phyloP scores from a whole-genome alignment of 352 stramenopile genomes.

The Labyrinthula sp. region DNA sequence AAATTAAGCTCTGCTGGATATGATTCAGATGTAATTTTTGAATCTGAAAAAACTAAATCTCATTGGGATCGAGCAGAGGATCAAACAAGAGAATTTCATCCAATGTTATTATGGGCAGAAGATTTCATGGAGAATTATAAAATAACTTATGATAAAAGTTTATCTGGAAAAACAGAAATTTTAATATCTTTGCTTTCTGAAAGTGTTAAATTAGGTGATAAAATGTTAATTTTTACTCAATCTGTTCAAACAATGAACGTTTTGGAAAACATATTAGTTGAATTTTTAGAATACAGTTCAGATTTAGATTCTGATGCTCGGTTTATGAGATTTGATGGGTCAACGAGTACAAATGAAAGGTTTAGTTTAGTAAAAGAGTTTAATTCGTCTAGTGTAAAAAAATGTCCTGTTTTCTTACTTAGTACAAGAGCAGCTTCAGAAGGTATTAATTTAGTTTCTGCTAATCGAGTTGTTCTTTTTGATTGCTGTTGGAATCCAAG shows the following conservation, averaged over 20 bases:
- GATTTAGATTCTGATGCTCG: constrained; percentile 8
- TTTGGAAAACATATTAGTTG: constrained; percentile 43
- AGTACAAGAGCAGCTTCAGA: constrained; percentile 28
- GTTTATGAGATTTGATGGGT: constrained; percentile 20
- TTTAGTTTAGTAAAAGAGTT: constrained; percentile 24
- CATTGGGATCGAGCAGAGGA: no score
- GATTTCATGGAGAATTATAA: constrained; percentile 7
- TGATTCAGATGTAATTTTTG: neutral
- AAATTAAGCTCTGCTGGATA: constrained; percentile 9
- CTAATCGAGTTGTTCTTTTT: constrained; percentile 66
- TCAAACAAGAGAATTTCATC: no score
- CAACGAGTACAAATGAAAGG: neutral
- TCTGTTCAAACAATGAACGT: constrained; percentile 57
- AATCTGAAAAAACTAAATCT: neutral
- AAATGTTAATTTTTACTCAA: constrained; percentile 63
- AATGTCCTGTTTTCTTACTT: constrained; percentile 18
- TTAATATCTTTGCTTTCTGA: constrained; percentile 50
- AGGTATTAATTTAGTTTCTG: constrained; percentile 60
- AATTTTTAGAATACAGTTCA: constrained; percentile 1
- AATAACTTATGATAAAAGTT: constrained; percentile 1
- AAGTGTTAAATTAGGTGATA: constrained; percentile 48
- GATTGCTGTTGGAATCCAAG: constrained; percentile 71
- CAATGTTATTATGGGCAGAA: constrained; percentile 11
- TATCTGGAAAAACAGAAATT: constrained; percentile 60
- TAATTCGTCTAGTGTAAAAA: constrained; percentile 1